Base-by-base conservation (phyloP, 768 basidiomycete species). In the Calocera viscosa region DNA sequence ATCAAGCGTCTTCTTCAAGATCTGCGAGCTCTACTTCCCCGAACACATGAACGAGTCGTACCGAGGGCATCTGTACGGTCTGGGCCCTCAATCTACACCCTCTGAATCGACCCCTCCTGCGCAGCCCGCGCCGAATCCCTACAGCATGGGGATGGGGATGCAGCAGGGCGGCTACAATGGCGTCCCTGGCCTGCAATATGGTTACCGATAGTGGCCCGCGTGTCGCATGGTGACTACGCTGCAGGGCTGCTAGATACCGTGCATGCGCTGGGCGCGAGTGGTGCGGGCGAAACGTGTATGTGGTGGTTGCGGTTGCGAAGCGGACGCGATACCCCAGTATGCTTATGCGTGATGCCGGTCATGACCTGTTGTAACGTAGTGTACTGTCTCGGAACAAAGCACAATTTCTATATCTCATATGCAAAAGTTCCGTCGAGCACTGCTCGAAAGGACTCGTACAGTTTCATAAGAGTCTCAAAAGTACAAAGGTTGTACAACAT, bases 1-100 rank as follows among this genome's bases (percentile, higher is more conserved):
- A 7, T 86, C 93, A 1, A 86, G 88, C 1, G 91, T 91, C 0
- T 98, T 97, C 78, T 98, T 98, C 87, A 90, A 94, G 76, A 91
- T 97, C 84, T 86, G 91, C 32, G 86, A 92, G 71, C 76, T 89
- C 17, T 97, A 94, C 78, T 99, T 99, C 79, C 84, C 87, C 69
- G 89, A 93, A 74, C 80, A 84, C n/a, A 82, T 96, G 65, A 91
- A 97, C 74, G 89, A 94, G 22, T 32, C 24, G 24, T 60, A 60
- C 53, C 11, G 53, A 67, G 77, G 76, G 30, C 76, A 76, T 63
- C 76, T 60, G 30, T 60, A 60, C 30, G 53, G 53, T 11, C 53
- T 60, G 14, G 53, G 53, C 26, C 53, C 53, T 8, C 53, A 60
- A 26, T 28, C 26, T 5, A 60, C 53, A 28, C 53, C 53, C 14